Conservation (phyloP, 208 protist species). For the Leishmania mexicana region DNA sequence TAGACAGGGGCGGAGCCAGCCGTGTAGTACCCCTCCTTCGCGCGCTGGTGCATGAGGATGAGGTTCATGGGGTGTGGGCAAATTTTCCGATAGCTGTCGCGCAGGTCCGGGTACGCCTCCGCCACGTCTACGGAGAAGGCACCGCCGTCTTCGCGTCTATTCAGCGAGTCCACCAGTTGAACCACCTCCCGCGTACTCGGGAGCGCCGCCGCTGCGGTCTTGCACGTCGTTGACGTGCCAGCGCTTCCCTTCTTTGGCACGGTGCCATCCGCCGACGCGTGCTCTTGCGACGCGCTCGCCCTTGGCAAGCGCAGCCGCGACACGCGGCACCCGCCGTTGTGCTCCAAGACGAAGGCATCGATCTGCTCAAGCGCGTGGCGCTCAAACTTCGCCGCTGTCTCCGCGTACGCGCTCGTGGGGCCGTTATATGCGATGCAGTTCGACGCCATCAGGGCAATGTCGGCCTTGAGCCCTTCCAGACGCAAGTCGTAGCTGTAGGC, state of each 20-base stretch:
- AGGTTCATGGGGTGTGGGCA: slow-evolving; percentile 88
- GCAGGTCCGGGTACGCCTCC: slow-evolving; percentile 72
- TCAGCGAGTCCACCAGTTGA: slow-evolving; percentile 59
- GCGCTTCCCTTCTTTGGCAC: neutral
- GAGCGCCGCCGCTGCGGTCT: neutral
- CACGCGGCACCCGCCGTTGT: slow-evolving; percentile 65
- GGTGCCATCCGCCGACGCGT: slow-evolving; percentile 1
- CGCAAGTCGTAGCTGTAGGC: slow-evolving; percentile 65
- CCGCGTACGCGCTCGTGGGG: slow-evolving; percentile 42
- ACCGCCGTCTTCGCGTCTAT: slow-evolving; percentile 69
- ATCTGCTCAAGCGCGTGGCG: slow-evolving; percentile 66
- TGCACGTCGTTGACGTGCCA: neutral
- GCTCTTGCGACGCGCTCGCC: neutral
- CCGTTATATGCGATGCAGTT: slow-evolving; percentile 90
- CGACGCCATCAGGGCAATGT: slow-evolving; percentile 82
- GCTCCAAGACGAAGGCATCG: slow-evolving; percentile 54
- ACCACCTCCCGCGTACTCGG: slow-evolving; percentile 37
- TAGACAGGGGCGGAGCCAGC: slow-evolving; percentile 25
- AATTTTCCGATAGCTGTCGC: slow-evolving; percentile 57
- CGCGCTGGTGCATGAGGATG: slow-evolving; percentile 58
- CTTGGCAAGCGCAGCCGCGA: slow-evolving; percentile 57
- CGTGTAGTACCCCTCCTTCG: slow-evolving; percentile 65
- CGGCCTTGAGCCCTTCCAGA: slow-evolving; percentile 53
- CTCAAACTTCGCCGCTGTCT: slow-evolving; percentile 64
- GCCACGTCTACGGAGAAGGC: slow-evolving; percentile 85